Conservation (phyloP, 2,329 filamentous ascomycete genomes). For the Claviceps quebecensis region DNA sequence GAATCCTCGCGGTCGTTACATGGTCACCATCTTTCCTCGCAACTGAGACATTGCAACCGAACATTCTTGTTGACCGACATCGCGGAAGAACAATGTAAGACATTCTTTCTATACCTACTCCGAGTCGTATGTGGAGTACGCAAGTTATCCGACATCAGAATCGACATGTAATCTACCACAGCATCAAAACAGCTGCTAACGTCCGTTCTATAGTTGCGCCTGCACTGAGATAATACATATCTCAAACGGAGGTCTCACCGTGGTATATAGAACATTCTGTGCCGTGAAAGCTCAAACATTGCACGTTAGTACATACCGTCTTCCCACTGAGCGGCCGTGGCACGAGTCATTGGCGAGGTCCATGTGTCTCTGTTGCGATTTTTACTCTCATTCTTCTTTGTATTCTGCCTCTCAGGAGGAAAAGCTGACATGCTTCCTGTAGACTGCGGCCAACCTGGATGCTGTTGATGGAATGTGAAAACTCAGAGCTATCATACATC, state of each 20-base stretch:
- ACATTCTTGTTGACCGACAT: neutral
- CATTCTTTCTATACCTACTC: neutral
- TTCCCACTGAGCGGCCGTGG: neutral
- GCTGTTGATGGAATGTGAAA: neutral
- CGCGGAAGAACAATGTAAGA: neutral
- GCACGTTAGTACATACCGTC: neutral
- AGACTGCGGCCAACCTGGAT: neutral
- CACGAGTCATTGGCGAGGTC: neutral
- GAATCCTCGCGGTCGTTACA: neutral
- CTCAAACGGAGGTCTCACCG: neutral
- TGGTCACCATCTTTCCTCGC: neutral
- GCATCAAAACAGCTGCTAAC: neutral
- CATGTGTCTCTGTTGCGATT: neutral
- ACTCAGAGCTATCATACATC: constrained; percentile 3
- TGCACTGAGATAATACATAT: neutral
- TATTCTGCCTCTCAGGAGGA: no score
- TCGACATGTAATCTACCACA: neutral
- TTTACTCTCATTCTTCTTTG: neutral
- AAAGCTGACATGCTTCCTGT: neutral
- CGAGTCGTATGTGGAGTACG: neutral
- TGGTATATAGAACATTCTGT: neutral
- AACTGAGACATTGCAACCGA: constrained; percentile 1
- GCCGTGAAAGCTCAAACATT: neutral
- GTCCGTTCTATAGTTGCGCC: neutral
- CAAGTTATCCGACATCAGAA: neutral